Base-by-base conservation (phyloP, 2,329 filamentous ascomycete genomes). In the Onygena corvina region DNA sequence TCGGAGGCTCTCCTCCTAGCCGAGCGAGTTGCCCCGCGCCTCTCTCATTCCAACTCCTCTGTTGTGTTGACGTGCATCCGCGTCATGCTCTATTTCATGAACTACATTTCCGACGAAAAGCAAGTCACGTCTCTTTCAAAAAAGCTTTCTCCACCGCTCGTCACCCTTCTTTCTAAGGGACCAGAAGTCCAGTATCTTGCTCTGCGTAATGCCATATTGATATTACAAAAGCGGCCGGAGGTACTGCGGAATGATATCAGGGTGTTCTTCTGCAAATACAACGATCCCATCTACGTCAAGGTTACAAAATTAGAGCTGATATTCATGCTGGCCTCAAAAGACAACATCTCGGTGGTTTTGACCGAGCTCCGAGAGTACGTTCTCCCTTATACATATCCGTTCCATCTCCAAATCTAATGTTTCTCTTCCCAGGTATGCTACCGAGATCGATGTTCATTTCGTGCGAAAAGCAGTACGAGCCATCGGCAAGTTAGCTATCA, bases 251-350 rank as follows among this genome's bases (percentile, higher is more conserved):
- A 95, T 67, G 92, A 98, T 66, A 96, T 98, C 54, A 81, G 92
- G 42, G 92, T 98, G 27, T 98, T 98, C 71, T 98, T 98, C 70
- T 98, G 92, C 80, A 98, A 98, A 74, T 98, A 98, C 70, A 98
- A 98, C 65, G 92, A 98, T 62, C 92, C 92, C 0, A 98, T 98
- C 56, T 98, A 96, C 65, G 92, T 98, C 70, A 98, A 98, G 68
- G 92, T 98, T 47, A 98, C 92, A 12, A 98, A 98, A 69, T 76
- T 98, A 46, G 92, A 98, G 68, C 77, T 98, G 58, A 96, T 98
- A 57, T 98, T 98, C 68, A 98, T 96, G 92, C 77, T 98, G 52
- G 92, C 92, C 5, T 94, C 80, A 29, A 88, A 95, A 67, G 84
- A 83, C 60, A 98, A 98, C 64, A 98, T 98, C 58, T 83, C 87